Conservation (phyloP, 1,284 basidiomycete species). For the Puccinia horiana region DNA sequence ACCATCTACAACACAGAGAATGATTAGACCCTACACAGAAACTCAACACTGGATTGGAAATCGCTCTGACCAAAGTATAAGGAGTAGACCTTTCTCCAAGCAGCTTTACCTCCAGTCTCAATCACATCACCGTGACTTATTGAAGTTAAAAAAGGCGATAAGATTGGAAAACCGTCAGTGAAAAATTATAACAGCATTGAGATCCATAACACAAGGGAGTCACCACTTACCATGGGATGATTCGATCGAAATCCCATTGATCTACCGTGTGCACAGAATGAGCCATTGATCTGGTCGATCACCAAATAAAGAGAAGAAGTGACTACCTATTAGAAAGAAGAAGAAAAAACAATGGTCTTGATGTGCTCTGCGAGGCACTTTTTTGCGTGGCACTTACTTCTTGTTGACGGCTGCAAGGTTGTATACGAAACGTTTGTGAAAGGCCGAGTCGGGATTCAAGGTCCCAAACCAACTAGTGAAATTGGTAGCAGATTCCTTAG, state of each 20-base stretch:
- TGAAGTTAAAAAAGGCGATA: background rate
- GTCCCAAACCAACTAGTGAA: constrained; percentile 62
- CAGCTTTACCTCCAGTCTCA: constrained; percentile 70
- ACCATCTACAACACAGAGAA: background rate
- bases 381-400: constrained; percentile 61
- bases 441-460: constrained; percentile 66
- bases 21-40: background rate
- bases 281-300: constrained; percentile 67
- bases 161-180: background rate
- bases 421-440: constrained; percentile 67
- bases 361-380: background rate
- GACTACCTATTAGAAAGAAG: constrained; percentile 20
- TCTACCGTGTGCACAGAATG: constrained; percentile 71
- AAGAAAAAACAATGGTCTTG: background rate
- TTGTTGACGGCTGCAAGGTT: constrained; percentile 65
- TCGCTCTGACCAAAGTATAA: constrained; percentile 35
- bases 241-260: constrained; percentile 80
- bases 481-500: constrained; percentile 61
- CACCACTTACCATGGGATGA: constrained; percentile 92
- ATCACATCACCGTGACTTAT: constrained; percentile 69
- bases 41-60: background rate
- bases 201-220: constrained; percentile 34
- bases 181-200: background rate
- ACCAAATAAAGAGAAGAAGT: constrained; percentile 1
- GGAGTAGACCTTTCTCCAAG: constrained; percentile 64